phyloP scores from a whole-genome alignment of 176 grass and related monocot genomes.

The Oropetium thomaeum region DNA sequence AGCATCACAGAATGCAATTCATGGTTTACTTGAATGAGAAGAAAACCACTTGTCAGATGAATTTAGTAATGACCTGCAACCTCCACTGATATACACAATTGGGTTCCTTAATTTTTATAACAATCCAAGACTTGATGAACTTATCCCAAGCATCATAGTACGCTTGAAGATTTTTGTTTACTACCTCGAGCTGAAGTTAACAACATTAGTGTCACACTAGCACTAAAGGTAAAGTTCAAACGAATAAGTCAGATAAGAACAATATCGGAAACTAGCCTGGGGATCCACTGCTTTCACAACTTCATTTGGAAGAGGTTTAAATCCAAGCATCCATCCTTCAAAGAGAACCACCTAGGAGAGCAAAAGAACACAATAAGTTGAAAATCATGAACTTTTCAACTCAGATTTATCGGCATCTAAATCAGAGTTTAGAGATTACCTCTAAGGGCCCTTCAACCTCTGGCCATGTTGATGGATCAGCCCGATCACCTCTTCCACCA shows the following conservation, averaged over 20 bases:
- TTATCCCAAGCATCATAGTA: slow-evolving; percentile 96
- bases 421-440: slow-evolving; percentile 53
- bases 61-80: slow-evolving; percentile 61
- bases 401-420: not conserved
- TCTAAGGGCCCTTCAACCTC: slow-evolving; percentile 89
- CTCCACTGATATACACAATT: slow-evolving; percentile 89
- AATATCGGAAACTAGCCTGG: slow-evolving; percentile 46
- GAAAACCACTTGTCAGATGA: slow-evolving; percentile 8
- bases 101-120: slow-evolving; percentile 96
- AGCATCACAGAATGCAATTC: slow-evolving; percentile 18
- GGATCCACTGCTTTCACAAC: slow-evolving; percentile 82
- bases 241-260: slow-evolving; percentile 14
- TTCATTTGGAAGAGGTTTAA: slow-evolving; percentile 92
- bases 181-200: slow-evolving; percentile 71
- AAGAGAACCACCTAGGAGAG: slow-evolving; percentile 82
- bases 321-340: slow-evolving; percentile 99
- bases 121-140: slow-evolving; percentile 90
- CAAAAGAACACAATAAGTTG: slow-evolving; percentile 25
- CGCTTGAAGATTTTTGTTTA: slow-evolving; percentile 84
- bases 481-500: slow-evolving; percentile 92
- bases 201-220: slow-evolving; percentile 10
- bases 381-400: slow-evolving; percentile 20
- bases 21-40: not conserved
- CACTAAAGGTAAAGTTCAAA: not conserved
- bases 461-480: slow-evolving; percentile 84